Percentiles rank a stretch among this genome's conserved stretches.
These are phyloP conservation scores for Phylloporus sp. DNA, from an alignment of 768 basidiomycete species.

Conservation along the genomic window DNA sequence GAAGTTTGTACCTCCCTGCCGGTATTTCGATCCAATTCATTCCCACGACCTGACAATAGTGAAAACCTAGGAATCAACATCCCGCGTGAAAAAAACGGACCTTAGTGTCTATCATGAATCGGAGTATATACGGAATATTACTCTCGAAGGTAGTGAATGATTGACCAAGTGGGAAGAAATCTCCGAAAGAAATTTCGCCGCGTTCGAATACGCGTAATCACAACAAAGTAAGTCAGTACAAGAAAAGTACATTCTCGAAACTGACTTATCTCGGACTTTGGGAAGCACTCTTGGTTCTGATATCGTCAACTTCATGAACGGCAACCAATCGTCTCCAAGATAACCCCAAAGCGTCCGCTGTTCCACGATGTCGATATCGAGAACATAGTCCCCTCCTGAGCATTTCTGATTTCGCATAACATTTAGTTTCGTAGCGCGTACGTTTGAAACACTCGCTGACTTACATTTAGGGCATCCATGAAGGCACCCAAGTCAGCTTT, in stretches of 20 bases:
- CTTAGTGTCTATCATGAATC: constrained; percentile 98
- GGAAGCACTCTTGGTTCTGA: constrained; percentile 71
- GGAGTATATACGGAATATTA: constrained; percentile 83
- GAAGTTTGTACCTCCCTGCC: constrained; percentile 69
- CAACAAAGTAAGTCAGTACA: constrained; percentile 12
- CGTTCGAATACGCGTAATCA: constrained; percentile 63
- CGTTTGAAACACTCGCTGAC: constrained; percentile 20
- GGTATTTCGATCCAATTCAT: constrained; percentile 99
- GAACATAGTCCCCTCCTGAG: constrained; percentile 37
- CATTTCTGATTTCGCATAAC: constrained; percentile 11
- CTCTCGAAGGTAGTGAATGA: constrained; percentile 80
- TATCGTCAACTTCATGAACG: constrained; percentile 84
- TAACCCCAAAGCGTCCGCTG: constrained; percentile 86
- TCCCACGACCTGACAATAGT: constrained; percentile 66
- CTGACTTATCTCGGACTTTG: constrained; percentile 84
- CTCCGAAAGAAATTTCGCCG: constrained; percentile 64
- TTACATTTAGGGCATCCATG: constrained; percentile 67
- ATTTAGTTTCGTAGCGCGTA: neutral
- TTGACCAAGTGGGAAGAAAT: constrained; percentile 45
- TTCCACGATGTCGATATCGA: constrained; percentile 51
- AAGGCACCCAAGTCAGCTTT: constrained; percentile 64
- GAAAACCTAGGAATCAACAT: neutral
- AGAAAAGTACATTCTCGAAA: constrained; percentile 1
- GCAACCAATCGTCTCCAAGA: constrained; percentile 66
- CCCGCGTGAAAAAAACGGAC: constrained; percentile 34